phyloP scores from a whole-genome alignment of 768 basidiomycete species.

The Jaapia argillacea region DNA sequence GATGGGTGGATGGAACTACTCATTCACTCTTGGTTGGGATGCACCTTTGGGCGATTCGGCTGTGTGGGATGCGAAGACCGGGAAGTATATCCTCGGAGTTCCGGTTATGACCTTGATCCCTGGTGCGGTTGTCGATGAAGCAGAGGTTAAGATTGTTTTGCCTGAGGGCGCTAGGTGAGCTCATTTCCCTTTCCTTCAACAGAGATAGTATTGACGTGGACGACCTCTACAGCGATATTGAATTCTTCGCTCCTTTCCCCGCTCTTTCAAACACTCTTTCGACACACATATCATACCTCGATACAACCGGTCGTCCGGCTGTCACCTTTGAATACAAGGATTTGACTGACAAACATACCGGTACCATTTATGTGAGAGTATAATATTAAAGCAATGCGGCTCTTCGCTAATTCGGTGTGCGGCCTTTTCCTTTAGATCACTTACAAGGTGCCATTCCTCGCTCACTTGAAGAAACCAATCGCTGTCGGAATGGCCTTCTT shows the following conservation, averaged over 20 bases:
- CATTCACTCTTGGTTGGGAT: slow-evolving; percentile 91
- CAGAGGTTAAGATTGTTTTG: slow-evolving; percentile 68
- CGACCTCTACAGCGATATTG: slow-evolving; percentile 51
- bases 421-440: slow-evolving; percentile 62
- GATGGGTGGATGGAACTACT: slow-evolving; percentile 96
- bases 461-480: slow-evolving; percentile 83
- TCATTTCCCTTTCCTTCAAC: neutral
- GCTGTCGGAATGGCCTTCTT: slow-evolving; percentile 67
- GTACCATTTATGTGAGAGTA: slow-evolving; percentile 71
- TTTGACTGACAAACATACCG: slow-evolving; percentile 71
- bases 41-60: slow-evolving; percentile 70
- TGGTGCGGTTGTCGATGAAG: slow-evolving; percentile 73
- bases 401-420: slow-evolving; percentile 2
- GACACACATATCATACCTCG: slow-evolving; percentile 83
- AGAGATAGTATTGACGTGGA: slow-evolving; percentile 6
- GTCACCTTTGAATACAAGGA: slow-evolving; percentile 64
- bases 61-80: slow-evolving; percentile 49
- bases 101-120: slow-evolving; percentile 81
- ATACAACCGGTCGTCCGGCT: slow-evolving; percentile 80
- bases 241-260: slow-evolving; percentile 70
- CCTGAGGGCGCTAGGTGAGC: slow-evolving; percentile 95
- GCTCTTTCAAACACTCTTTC: slow-evolving; percentile 48
- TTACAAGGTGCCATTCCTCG: slow-evolving; percentile 71
- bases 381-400: slow-evolving; percentile 2
- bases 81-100: slow-evolving; percentile 65